Percentiles rank a stretch among this genome's conserved stretches.
Conservation (phyloP, 768 basidiomycete species). For the Phylloporus sp. region DNA sequence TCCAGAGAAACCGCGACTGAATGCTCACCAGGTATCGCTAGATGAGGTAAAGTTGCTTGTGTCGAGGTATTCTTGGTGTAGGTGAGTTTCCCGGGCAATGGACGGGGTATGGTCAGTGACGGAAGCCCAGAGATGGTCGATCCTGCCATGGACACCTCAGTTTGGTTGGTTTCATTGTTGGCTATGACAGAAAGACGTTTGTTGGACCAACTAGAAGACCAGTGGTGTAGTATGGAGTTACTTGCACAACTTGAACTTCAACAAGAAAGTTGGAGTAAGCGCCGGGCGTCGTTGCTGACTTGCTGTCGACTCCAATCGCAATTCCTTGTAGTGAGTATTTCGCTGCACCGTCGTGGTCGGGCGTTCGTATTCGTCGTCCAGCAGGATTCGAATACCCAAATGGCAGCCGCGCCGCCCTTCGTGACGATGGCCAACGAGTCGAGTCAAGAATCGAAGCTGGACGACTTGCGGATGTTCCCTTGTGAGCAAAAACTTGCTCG, state of each 20-base stretch:
- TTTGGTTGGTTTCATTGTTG: background rate
- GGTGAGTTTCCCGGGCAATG: too few relatives aligned
- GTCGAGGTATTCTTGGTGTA: too few relatives aligned
- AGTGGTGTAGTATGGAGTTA: background rate
- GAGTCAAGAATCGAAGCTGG: background rate
- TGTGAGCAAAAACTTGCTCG: background rate
- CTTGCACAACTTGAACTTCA: background rate
- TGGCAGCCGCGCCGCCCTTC: background rate
- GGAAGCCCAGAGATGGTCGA: background rate
- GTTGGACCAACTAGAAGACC: background rate
- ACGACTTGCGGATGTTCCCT: background rate
- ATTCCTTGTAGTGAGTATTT: background rate
- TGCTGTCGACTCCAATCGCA: too few relatives aligned
- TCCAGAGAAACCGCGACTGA: too few relatives aligned
- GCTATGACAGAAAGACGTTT: background rate
- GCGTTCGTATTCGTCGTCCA: background rate
- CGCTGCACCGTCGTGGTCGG: background rate
- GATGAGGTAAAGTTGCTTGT: background rate
- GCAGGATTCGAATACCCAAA: background rate
- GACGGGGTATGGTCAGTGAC: background rate
- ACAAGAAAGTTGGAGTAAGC: background rate
- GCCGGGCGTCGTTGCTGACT: background rate
- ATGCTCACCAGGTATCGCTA: too few relatives aligned
- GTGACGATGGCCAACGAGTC: background rate
- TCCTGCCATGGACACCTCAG: background rate